Percentiles rank a stretch among this genome's conserved stretches.
Evolutionary conservation across 768 basidiomycete genomes (phyloP).

Genomic region (Pholiota molesta): DNA sequence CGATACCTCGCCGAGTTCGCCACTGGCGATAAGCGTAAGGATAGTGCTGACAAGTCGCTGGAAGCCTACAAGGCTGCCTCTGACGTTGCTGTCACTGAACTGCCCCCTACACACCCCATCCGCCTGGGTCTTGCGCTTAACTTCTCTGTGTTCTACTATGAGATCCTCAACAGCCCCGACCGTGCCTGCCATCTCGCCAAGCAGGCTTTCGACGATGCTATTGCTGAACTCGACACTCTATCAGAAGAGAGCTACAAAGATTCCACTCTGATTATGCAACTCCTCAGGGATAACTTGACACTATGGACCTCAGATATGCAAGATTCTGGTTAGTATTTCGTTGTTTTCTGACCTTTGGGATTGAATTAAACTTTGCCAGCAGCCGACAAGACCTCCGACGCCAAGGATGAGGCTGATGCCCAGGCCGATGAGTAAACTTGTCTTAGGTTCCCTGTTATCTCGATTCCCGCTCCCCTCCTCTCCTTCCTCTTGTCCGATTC

Average conservation of each 20-base stretch:
- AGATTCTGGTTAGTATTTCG: conserved; percentile 67
- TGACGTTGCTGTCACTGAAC: conserved; percentile 94
- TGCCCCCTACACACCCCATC: conserved; percentile 96
- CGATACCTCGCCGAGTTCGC: conserved; percentile 99
- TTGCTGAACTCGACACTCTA: conserved; percentile 97
- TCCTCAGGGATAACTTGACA: conserved; percentile 95
- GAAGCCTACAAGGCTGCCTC: conserved; percentile 98
- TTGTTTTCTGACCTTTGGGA: neutral
- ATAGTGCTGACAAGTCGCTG: conserved; percentile 95
- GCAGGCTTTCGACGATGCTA: conserved; percentile 98
- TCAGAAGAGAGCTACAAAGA: conserved; percentile 99
- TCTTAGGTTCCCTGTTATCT: conserved; percentile 16
- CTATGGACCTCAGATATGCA: conserved; percentile 99
- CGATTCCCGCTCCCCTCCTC: conserved; percentile 7
- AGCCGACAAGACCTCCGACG: conserved; percentile 72
- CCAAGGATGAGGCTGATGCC: conserved; percentile 71
- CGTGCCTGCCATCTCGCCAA: conserved; percentile 98
- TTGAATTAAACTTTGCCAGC: conserved; percentile 10
- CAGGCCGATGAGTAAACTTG: conserved; percentile 66
- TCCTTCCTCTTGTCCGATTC: conserved; percentile 10
- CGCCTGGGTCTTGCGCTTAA: conserved; percentile 98
- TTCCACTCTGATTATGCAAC: conserved; percentile 96
- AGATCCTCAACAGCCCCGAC: conserved; percentile 98
- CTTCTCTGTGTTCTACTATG: conserved; percentile 99
- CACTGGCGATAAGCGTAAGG: conserved; percentile 96